Evolutionary conservation across 139 green algal species (phyloP), one percentile per base, ranked within the genome.

Genomic region (Coelastrella sp.): DNA sequence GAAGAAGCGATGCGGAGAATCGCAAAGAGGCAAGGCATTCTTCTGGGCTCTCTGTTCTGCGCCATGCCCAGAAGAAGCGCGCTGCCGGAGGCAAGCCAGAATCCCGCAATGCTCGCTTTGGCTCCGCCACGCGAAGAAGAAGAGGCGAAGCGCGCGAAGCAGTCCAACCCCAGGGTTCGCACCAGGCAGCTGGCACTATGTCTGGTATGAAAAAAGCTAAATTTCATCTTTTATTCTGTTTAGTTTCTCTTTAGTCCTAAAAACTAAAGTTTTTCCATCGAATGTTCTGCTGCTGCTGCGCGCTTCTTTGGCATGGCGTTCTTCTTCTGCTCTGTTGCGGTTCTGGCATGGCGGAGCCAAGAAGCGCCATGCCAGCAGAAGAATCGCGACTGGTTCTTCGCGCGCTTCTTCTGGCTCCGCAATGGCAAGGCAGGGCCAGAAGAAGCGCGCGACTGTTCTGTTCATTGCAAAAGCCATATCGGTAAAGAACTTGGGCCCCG

Each of bases 401-500:
- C 32, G 32, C 32, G 32, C 32, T 47, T 47, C 32, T 47, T 47
- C 32, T 47, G 32, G 32, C 32, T 47, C 32, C 32, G 32, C 32
- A 47, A 47, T 47, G 32, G 32, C 32, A 47, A 47, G 32, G 32
- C 32, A 47, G 32, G 32, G 32, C 32, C 32, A 47, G 32, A 47
- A 47, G 32, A 47, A 47, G 32, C 32, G 32, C 32, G 32, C 32
- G 32, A 47, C 61, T 68, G 8, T 68, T 17, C 61, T 17, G 61
- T 17, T 23, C 16, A 75, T 23, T 75, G 68, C 68, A 75, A 75
- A 75, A 75, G 68, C 68, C 68, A 75, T 75, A 7, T 75, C 68
- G 68, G 68, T 75, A 75, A 75, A 75, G 68, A 75, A 75, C 68
- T 75, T 23, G 68, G 68, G 68, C 68, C 68, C 68, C 68, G 68